Evolutionary conservation across 768 basidiomycete species (phyloP).

Genomic region (Phaffia australis): DNA sequence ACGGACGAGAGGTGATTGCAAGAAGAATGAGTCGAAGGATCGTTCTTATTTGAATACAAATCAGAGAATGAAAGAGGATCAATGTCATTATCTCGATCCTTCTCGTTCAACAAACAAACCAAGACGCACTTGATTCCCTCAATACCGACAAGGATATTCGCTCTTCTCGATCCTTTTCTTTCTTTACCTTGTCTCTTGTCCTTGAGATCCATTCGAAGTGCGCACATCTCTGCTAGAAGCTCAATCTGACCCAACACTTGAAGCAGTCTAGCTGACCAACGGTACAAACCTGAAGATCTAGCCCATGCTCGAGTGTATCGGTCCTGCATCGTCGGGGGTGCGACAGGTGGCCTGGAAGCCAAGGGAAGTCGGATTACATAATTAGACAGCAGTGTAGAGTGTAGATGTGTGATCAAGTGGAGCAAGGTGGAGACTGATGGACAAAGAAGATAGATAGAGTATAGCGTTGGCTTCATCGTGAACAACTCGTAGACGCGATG

Average conservation of each 20-base stretch:
- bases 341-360: constrained; percentile 2
- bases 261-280: constrained; percentile 4
- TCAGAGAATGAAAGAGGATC: background rate
- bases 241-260: constrained; percentile 10
- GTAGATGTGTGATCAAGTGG: constrained; percentile 14
- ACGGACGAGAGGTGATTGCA: constrained; percentile 16
- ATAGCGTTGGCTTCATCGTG: background rate
- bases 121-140: constrained; percentile 22
- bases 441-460: background rate
- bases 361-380: constrained; percentile 4
- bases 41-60: background rate
- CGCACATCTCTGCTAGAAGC: constrained; percentile 23
- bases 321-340: constrained; percentile 12
- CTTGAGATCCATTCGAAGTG: constrained; percentile 1
- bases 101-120: background rate
- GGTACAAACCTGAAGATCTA: constrained; percentile 5
- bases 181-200: background rate
- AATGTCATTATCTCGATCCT: background rate
- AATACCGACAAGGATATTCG: constrained; percentile 17
- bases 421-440: constrained; percentile 22
- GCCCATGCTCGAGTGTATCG: constrained; percentile 26
- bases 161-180: constrained; percentile 10
- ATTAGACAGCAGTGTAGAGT: constrained; percentile 9
- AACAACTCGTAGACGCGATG: background rate
- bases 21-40: constrained; percentile 22